A percentile compares a stretch with the other conserved stretches of the same genome.
These are phyloP conservation scores for Globisporangium solare DNA, from an alignment of 352 stramenopile genomes.

Conservation along the genomic window DNA sequence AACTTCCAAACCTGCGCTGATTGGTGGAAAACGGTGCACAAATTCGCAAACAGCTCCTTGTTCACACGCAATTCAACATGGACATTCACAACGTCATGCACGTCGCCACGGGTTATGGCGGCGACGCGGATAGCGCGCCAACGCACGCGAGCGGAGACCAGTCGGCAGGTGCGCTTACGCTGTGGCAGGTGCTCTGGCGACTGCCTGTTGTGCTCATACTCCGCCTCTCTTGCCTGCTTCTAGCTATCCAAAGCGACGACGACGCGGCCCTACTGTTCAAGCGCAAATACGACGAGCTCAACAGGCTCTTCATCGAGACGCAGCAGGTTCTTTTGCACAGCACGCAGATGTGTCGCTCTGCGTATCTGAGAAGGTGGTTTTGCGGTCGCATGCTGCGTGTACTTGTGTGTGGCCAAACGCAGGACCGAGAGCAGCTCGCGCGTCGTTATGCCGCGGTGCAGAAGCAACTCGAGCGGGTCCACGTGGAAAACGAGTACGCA, in stretches of 20 bases:
- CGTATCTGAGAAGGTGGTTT: not conserved
- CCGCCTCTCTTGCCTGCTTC: not conserved
- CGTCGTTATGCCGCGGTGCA: conserved; percentile 14
- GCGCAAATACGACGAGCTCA: conserved; percentile 19
- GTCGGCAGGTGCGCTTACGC: not conserved
- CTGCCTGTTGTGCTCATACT: not conserved
- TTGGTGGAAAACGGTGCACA: too few relatives aligned
- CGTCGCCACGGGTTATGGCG: not conserved
- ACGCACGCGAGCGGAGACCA: not conserved
- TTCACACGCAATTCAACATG: too few relatives aligned
- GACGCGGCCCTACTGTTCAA: conserved; percentile 4
- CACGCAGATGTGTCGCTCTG: not conserved
- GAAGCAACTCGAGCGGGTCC: conserved; percentile 18
- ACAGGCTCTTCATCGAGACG: conserved; percentile 16
- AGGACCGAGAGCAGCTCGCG: conserved; percentile 24
- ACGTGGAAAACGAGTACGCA: conserved; percentile 32
- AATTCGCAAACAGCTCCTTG: too few relatives aligned
- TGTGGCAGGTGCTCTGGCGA: not conserved
- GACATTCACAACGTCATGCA: too few relatives aligned
- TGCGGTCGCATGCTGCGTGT: not conserved
- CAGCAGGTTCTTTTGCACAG: conserved; percentile 15
- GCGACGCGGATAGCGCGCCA: not conserved
- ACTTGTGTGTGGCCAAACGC: not conserved
- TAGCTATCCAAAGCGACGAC: not conserved
- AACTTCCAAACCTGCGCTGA: too few relatives aligned